A percentile compares a stretch with the other conserved stretches of the same genome.
These are phyloP conservation scores for Pneumocystis sp. DNA, from an alignment of 1,139 yeast genomes.

Conservation along the genomic window DNA sequence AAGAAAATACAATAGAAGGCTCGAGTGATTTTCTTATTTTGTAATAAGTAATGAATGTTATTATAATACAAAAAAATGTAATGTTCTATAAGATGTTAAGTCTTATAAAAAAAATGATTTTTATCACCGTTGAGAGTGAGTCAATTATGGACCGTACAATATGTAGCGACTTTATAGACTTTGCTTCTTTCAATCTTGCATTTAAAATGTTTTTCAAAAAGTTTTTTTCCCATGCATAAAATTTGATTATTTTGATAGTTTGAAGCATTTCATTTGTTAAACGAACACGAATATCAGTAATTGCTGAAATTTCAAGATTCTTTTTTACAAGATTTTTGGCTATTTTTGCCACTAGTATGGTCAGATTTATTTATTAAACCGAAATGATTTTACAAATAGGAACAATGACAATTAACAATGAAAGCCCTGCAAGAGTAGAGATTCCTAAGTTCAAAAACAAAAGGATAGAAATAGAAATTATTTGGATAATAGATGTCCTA, in stretches of 20 bases:
- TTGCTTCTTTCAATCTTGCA: constrained; percentile 82
- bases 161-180: constrained; percentile 58
- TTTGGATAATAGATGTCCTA: constrained; percentile 46
- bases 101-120: constrained; percentile 81
- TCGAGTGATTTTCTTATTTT: constrained; percentile 55
- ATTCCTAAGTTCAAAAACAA: constrained; percentile 59
- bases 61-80: background rate
- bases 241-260: constrained; percentile 78
- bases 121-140: constrained; percentile 66
- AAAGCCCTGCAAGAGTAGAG: constrained; percentile 52
- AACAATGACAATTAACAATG: constrained; percentile 27
- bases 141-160: constrained; percentile 64
- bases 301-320: background rate
- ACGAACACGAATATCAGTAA: constrained; percentile 45
- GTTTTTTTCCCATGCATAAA: constrained; percentile 92
- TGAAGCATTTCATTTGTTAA: constrained; percentile 75
- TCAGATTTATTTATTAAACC: background rate
- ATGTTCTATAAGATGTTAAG: constrained; percentile 22
- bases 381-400: constrained; percentile 8
- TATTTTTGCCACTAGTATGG: background rate
- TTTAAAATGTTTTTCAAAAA: constrained; percentile 55
- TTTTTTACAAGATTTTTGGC: background rate
- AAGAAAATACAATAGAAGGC: constrained; percentile 91
- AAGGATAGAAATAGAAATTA: constrained; percentile 46
- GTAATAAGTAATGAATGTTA: constrained; percentile 13